These are phyloP conservation scores for Podospora anserina DNA, from an alignment of 495 filamentous ascomycete species.

Conservation along the genomic window DNA sequence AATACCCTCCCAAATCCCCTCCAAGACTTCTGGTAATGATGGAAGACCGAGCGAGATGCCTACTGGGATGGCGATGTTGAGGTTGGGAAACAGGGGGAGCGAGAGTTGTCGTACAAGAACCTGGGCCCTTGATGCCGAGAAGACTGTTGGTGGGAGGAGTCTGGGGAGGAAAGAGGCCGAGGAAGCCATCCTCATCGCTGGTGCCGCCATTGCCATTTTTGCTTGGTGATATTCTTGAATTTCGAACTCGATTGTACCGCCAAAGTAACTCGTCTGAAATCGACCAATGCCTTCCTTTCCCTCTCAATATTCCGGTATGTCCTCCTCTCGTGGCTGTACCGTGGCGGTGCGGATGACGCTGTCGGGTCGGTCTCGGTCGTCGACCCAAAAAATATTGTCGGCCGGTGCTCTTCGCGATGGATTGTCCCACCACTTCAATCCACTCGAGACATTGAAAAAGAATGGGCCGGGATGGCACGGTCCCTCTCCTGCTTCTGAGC, in stretches of 20 bases:
- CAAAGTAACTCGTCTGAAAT: background rate
- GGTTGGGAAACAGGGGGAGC: constrained; percentile 45
- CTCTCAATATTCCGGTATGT: constrained; percentile 5
- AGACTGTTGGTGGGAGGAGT: constrained; percentile 39
- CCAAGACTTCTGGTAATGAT: constrained; percentile 53
- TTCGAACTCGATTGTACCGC: background rate
- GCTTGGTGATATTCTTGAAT: background rate
- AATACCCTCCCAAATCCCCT: constrained; percentile 85
- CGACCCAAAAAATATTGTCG: constrained; percentile 29
- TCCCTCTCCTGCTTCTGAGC: constrained; percentile 19
- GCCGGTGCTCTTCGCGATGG: constrained; percentile 19
- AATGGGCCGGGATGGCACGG: constrained; percentile 29
- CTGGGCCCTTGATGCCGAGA: constrained; percentile 40
- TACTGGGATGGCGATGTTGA: constrained; percentile 51
- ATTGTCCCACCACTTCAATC: constrained; percentile 19
- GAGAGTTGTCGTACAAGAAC: constrained; percentile 41
- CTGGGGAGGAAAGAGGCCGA: constrained; percentile 32
- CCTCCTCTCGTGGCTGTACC: constrained; percentile 13
- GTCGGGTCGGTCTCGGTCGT: constrained; percentile 8
- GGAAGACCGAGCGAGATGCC: constrained; percentile 55
- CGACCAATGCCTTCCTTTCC: background rate
- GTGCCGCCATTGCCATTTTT: constrained; percentile 41
- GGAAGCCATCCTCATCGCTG: constrained; percentile 31
- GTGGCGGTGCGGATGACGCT: constrained; percentile 16
- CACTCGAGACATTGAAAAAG: constrained; percentile 7